Conservation (phyloP, 345 rosid genomes). For the Euclidium syriacum region DNA sequence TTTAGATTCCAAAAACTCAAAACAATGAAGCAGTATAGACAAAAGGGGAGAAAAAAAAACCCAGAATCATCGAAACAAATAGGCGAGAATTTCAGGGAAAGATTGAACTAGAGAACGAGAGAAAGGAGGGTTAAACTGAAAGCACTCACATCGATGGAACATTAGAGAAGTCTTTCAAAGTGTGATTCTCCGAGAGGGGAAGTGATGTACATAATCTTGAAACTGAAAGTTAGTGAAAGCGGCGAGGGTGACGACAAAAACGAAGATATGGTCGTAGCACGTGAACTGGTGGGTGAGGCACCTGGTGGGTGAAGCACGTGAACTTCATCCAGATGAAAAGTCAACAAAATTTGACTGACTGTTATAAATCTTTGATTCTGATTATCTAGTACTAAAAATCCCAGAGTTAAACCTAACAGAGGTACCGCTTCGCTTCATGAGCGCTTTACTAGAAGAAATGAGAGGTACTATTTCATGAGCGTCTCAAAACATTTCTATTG, state of each 20-base stretch:
- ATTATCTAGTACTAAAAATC: too few species aligned
- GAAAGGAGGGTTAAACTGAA: not conserved
- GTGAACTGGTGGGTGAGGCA: too few species aligned
- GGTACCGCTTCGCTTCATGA: too few species aligned
- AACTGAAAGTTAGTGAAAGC: slow-evolving; percentile 5
- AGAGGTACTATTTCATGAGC: too few species aligned
- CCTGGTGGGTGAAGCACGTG: slow-evolving; percentile 18
- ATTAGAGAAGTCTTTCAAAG: not conserved
- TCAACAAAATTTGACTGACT: too few species aligned
- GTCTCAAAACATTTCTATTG: too few species aligned
- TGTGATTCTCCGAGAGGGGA: not conserved
- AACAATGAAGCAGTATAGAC: not conserved
- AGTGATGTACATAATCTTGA: slow-evolving; percentile 4
- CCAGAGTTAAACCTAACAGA: too few species aligned
- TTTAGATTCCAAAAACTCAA: not conserved
- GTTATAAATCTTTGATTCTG: too few species aligned
- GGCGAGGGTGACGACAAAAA: slow-evolving; percentile 2
- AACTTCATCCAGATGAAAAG: not conserved
- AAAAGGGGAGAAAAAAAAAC: not conserved
- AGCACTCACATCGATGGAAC: slow-evolving; percentile 1
- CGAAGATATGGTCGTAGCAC: slow-evolving; percentile 2
- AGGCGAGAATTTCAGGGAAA: not conserved
- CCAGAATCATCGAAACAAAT: not conserved
- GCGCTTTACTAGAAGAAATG: too few species aligned
- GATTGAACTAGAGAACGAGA: not conserved